Conservation (phyloP, 2,329 filamentous ascomycete species). For the Diaporthe ampelina region DNA sequence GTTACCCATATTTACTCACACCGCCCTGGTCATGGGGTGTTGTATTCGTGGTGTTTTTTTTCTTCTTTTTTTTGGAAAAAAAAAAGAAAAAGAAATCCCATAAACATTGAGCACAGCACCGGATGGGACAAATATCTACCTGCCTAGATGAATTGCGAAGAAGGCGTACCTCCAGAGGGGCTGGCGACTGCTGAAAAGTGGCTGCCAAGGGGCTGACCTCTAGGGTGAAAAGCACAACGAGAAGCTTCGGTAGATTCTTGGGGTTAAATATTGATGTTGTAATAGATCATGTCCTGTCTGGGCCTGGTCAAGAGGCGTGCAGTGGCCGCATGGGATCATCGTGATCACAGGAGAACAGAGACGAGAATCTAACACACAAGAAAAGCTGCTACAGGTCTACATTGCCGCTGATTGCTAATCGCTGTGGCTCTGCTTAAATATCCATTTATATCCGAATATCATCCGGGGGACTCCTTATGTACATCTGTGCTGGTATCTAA, state of each 20-base stretch:
- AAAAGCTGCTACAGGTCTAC: no score
- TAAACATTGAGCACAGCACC: neutral
- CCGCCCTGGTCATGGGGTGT: neutral
- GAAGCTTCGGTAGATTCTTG: neutral
- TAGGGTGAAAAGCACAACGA: no score
- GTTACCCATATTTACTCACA: no score
- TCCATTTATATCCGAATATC: neutral
- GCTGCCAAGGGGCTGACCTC: neutral
- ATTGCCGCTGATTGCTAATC: neutral
- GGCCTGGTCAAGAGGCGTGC: neutral
- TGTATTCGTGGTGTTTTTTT: neutral
- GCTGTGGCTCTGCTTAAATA: neutral
- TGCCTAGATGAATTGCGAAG: neutral
- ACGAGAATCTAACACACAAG: neutral
- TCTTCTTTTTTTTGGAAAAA: no score
- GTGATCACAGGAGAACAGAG: neutral
- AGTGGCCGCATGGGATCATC: neutral
- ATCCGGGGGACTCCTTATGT: neutral
- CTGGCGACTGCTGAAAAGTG: neutral
- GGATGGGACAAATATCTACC: neutral
- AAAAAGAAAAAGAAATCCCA: neutral
- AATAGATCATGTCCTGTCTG: neutral
- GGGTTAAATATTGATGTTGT: neutral
- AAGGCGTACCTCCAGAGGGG: neutral
- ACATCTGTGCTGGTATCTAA: neutral